These are phyloP conservation scores for Elsinoe arachidis DNA, from an alignment of 2,329 filamentous ascomycete species.

Conservation along the genomic window DNA sequence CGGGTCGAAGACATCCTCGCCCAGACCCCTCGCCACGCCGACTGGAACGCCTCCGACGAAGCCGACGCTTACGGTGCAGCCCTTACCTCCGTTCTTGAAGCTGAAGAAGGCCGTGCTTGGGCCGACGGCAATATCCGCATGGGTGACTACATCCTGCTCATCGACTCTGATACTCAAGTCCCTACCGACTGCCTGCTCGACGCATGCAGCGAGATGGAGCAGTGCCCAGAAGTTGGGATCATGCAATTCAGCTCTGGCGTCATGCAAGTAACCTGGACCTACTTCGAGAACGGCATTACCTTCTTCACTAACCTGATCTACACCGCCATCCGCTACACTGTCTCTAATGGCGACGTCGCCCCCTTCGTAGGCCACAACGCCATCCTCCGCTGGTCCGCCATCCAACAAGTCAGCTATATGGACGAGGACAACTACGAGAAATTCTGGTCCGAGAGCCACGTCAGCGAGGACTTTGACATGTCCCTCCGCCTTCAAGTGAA, in stretches of 20 bases:
- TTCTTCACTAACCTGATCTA: conserved; percentile 76
- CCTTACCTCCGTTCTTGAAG: conserved; percentile 44
- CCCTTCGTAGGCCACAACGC: conserved; percentile 75
- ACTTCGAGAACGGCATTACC: conserved; percentile 68
- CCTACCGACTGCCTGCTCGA: conserved; percentile 60
- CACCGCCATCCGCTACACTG: conserved; percentile 60
- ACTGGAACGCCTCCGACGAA: conserved; percentile 30
- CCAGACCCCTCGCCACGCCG: conserved; percentile 28
- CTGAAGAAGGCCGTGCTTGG: conserved; percentile 48
- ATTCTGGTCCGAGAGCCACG: conserved; percentile 67
- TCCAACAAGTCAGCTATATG: conserved; percentile 49
- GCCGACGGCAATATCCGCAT: conserved; percentile 53
- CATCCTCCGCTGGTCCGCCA: conserved; percentile 59
- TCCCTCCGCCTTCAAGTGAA: conserved; percentile 57
- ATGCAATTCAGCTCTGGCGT: conserved; percentile 65
- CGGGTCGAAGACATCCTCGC: conserved; percentile 53
- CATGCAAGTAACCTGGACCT: conserved; percentile 64
- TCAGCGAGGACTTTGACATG: conserved; percentile 68
- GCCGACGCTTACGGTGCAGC: conserved; percentile 42
- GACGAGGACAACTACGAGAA: conserved; percentile 54
- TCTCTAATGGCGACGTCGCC: conserved; percentile 62
- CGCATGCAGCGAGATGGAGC: conserved; percentile 63
- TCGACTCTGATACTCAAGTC: conserved; percentile 62
- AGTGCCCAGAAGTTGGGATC: conserved; percentile 62
- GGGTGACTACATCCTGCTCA: conserved; percentile 56